Conservation (phyloP, 805 yeast genomes). For the Naumovozyma castellii region DNA sequence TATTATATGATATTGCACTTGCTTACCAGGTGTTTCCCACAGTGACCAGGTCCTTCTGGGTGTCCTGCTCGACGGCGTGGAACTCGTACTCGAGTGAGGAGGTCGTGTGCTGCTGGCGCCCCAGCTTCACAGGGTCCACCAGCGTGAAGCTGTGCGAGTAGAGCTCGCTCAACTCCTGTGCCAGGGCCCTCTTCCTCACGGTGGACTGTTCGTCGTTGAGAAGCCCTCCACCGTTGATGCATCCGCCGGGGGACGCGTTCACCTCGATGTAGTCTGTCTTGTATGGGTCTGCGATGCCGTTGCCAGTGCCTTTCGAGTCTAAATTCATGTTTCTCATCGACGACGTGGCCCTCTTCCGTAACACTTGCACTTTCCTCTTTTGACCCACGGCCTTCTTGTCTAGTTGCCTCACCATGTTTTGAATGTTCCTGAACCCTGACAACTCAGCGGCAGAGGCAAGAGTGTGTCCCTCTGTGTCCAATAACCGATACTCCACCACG, state of each 20-base stretch:
- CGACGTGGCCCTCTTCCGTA: constrained; percentile 16
- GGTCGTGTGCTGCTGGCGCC: constrained; percentile 2
- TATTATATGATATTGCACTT: no score
- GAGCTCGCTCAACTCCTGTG: constrained; percentile 9
- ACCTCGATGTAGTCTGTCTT: constrained; percentile 78
- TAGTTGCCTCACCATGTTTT: constrained; percentile 79
- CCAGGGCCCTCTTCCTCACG: constrained; percentile 9
- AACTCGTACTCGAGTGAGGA: constrained; percentile 11
- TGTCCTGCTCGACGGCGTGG: constrained; percentile 11
- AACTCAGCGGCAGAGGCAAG: constrained; percentile 56
- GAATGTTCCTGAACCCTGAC: constrained; percentile 91
- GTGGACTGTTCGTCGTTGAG: constrained; percentile 38
- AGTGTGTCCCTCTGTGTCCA: constrained; percentile 31
- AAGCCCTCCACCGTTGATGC: constrained; percentile 96
- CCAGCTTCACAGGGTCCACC: constrained; percentile 7
- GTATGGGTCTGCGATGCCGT: constrained; percentile 46
- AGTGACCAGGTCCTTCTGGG: constrained; percentile 13
- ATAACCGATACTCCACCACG: constrained; percentile 56
- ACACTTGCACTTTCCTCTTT: constrained; percentile 21
- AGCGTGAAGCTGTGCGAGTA: constrained; percentile 8
- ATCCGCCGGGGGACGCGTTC: constrained; percentile 98
- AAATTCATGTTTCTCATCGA: not conserved
- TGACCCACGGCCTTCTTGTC: constrained; percentile 32
- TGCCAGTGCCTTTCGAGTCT: constrained; percentile 1
- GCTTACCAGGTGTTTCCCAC: constrained; percentile 21